Evolutionary conservation across 495 filamentous ascomycete species (phyloP).

Genomic region (Podospora australis): DNA sequence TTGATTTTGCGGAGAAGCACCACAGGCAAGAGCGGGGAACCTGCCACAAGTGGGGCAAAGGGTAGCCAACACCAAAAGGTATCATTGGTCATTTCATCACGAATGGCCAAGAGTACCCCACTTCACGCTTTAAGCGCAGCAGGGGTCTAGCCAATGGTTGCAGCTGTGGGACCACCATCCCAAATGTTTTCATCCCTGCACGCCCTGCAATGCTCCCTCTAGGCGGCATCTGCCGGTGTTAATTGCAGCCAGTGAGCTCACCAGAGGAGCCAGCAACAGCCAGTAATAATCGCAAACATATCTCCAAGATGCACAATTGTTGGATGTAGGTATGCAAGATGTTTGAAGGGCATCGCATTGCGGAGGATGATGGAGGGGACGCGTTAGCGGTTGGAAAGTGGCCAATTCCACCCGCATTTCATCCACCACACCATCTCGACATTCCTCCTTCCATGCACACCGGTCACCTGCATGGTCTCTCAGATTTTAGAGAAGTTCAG

Average conservation of each 20-base stretch:
- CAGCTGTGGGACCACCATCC: neutral
- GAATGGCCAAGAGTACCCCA: neutral
- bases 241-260: no score
- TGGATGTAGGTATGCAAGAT: no score
- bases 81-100: neutral
- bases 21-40: neutral
- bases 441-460: conserved; percentile 1
- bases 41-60: neutral
- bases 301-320: no score
- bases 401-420: neutral
- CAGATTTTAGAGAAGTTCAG: no score
- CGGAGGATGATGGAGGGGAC: no score
- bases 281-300: no score
- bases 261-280: no score
- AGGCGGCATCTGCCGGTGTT: neutral
- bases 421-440: no score
- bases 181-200: neutral
- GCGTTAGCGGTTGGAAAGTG: neutral
- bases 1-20: neutral
- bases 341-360: no score
- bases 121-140: conserved; percentile 3
- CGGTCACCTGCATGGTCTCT: neutral
- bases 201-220: neutral
- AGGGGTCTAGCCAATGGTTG: conserved; percentile 6
- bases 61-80: neutral